Base-by-base conservation (phyloP, 306 rosid species). In the Nissolia schottii region DNA sequence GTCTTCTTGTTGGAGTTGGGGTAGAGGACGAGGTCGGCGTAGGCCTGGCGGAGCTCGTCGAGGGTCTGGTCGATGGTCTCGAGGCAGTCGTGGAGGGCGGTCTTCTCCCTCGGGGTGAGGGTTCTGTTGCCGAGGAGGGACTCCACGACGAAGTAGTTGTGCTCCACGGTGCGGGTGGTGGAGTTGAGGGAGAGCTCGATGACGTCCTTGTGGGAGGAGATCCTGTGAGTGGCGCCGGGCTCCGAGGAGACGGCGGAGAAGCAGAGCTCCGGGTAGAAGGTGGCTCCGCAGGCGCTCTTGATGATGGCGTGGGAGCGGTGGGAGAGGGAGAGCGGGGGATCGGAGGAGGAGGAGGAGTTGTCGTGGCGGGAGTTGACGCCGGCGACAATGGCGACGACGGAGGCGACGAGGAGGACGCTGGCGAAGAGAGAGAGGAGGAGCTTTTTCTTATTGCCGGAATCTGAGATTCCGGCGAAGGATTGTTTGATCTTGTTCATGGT, bases 221-320 rank as follows among this genome's bases (percentile, higher is more conserved):
- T 79, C 28, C 73, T 87, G 25, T 70, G 50, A 6, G 78, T 24
- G 2, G 64, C 74, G 20, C 48, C 68, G 0, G 87, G 85, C 3
- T 63, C 83, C 0, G 79, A 60, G 23, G 91, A 59, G 0, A 88
- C 56, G 6, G 92, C 80, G 6, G 96, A 85, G 89, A 81, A 84
- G 64, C 98, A 94, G 1, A 91, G 81, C 0, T 89, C 91, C 0
- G 91, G 96, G 84, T 87, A 94, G 14, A 88, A 81, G 5, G 98
- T 87, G 70, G 65, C 19, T 32, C 91, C 79, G 71, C 98, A 94
- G 0, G 92, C 83, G 58, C 1, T 16, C 67, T 84, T 87, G 0
- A 89, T 76, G 0, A 89, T 59, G 70, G 85, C 29, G 76, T 91
- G 99, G 12, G 90, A 63, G 28, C 60, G 72, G 61, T 74, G 83